These are phyloP conservation scores for Phallus indusiatus DNA, from an alignment of 768 basidiomycete species.

Conservation along the genomic window DNA sequence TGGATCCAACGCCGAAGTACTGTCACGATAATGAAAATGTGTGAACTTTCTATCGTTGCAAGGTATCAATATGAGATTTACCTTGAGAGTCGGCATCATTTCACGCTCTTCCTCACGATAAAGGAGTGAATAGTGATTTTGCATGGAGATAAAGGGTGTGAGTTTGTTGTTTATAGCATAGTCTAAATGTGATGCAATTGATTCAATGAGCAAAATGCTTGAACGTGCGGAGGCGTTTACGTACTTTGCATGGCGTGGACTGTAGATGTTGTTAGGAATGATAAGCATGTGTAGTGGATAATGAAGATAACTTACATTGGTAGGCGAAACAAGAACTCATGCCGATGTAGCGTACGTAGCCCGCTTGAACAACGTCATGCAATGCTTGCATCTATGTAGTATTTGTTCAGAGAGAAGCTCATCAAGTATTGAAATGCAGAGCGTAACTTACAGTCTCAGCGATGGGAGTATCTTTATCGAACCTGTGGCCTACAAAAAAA, in stretches of 20 bases:
- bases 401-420: background rate
- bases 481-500: conserved; percentile 24
- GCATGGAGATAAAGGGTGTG: conserved; percentile 60
- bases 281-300: background rate
- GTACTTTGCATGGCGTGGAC: conserved; percentile 33
- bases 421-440: background rate
- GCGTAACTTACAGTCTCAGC: conserved; percentile 24
- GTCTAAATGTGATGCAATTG: conserved; percentile 24
- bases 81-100: conserved; percentile 53
- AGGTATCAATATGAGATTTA: conserved; percentile 9
- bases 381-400: conserved; percentile 35
- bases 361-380: conserved; percentile 41
- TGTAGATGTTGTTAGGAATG: conserved; percentile 7
- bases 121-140: conserved; percentile 52
- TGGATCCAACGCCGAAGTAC: conserved; percentile 44
- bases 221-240: background rate
- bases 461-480: conserved; percentile 33
- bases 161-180: conserved; percentile 51
- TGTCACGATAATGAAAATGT: conserved; percentile 17
- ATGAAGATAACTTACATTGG: conserved; percentile 22
- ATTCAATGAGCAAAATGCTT: background rate
- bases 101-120: conserved; percentile 61
- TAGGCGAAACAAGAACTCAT: conserved; percentile 34
- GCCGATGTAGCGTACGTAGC: conserved; percentile 39
- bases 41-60: background rate